These are phyloP conservation scores for Podaxis sp. DNA, from an alignment of 768 basidiomycete species.

Conservation along the genomic window DNA sequence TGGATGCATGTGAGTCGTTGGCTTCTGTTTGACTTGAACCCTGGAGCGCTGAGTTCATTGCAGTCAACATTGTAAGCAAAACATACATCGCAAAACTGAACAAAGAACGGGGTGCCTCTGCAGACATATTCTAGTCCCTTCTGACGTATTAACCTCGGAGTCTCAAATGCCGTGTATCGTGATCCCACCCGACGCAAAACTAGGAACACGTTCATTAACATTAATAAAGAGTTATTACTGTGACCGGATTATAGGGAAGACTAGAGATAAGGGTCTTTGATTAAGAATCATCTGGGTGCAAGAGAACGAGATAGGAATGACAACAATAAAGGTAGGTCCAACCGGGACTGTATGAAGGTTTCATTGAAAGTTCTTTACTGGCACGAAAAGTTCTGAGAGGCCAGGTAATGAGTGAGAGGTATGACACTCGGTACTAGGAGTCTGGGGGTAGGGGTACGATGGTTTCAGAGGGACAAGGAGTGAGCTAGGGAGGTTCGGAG, in stretches of 20 bases:
- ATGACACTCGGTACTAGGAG: not conserved
- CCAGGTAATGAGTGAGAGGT: not conserved
- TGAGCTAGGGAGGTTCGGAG: not conserved
- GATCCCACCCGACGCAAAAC: not conserved
- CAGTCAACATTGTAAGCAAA: slow-evolving; percentile 80
- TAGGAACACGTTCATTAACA: not conserved
- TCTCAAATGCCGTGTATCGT: not conserved
- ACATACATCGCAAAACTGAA: slow-evolving; percentile 61
- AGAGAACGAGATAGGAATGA: not conserved
- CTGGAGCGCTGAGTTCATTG: slow-evolving; percentile 2
- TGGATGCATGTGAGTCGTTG: slow-evolving; percentile 74
- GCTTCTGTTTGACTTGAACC: not conserved
- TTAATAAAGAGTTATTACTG: not conserved
- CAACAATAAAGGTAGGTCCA: not conserved
- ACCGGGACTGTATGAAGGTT: not conserved
- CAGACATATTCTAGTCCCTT: slow-evolving; percentile 20
- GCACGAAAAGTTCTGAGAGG: not conserved
- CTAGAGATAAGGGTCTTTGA: not conserved
- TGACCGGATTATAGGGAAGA: not conserved
- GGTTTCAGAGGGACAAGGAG: not conserved
- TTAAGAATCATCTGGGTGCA: no score
- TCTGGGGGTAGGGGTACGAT: not conserved
- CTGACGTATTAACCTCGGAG: not conserved
- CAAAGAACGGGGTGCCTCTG: slow-evolving; percentile 40
- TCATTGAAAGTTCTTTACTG: not conserved